These are phyloP conservation scores for Penicillium turbatum DNA, from an alignment of 495 filamentous ascomycete species.

Conservation along the genomic window DNA sequence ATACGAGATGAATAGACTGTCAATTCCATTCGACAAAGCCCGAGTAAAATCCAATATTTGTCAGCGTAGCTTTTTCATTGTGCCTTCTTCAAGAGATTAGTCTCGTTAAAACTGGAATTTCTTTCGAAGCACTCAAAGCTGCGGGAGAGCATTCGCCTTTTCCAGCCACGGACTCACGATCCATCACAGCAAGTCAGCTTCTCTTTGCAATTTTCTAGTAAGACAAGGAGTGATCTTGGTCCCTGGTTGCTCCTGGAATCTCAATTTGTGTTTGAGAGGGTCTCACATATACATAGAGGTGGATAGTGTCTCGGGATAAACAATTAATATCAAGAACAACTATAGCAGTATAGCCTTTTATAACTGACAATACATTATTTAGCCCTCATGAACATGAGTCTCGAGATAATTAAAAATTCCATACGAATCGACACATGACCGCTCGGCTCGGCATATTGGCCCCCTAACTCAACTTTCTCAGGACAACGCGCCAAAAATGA, in stretches of 20 bases:
- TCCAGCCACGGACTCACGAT: too few species aligned
- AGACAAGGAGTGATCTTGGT: too few species aligned
- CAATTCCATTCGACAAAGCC: too few species aligned
- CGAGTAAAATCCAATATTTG: too few species aligned
- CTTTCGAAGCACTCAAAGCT: too few species aligned
- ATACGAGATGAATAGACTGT: too few species aligned
- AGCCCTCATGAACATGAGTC: not conserved
- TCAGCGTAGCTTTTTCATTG: too few species aligned
- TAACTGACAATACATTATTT: not conserved
- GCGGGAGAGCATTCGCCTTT: too few species aligned
- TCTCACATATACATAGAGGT: not conserved
- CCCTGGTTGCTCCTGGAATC: not conserved
- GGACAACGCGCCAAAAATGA: not conserved
- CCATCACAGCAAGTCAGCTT: too few species aligned
- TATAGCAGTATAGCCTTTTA: not conserved
- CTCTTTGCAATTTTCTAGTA: too few species aligned
- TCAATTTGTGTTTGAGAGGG: not conserved
- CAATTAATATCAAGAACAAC: not conserved
- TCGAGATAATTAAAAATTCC: not conserved
- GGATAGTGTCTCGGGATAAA: not conserved
- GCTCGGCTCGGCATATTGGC: not conserved
- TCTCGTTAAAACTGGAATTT: too few species aligned
- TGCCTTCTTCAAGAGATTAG: too few species aligned
- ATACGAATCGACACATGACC: not conserved
- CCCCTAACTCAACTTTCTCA: not conserved